A percentile compares a stretch with the other conserved stretches of the same genome.
phyloP scores from a whole-genome alignment of 495 filamentous ascomycete genomes.

The Xylaria flabelliformis region DNA sequence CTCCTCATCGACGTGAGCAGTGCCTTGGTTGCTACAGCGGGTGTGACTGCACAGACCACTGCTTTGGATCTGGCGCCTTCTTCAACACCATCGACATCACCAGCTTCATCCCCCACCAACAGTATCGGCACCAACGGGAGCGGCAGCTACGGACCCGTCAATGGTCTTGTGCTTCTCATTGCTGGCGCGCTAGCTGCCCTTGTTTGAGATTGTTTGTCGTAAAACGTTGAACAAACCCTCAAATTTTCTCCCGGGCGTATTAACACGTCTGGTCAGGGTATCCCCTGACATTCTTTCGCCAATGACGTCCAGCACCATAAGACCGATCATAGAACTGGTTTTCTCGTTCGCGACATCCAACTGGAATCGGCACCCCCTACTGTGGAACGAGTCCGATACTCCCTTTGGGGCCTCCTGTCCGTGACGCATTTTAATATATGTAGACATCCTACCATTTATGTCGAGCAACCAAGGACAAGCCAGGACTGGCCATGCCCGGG shows the following conservation, averaged over 20 bases:
- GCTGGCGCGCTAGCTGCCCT: conserved; percentile 33
- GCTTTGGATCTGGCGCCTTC: conserved; percentile 20
- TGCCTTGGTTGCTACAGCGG: conserved; percentile 1
- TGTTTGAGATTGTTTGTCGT: conserved; percentile 21
- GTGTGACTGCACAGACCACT: conserved; percentile 6
- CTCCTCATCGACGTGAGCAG: not conserved
- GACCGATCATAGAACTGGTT: not conserved
- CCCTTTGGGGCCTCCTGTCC: not conserved
- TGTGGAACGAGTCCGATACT: not conserved
- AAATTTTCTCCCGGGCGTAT: not conserved
- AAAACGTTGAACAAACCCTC: not conserved
- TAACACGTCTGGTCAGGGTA: not conserved
- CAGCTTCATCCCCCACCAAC: conserved; percentile 28
- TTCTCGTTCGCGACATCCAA: not conserved
- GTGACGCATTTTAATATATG: not conserved
- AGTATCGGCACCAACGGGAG: conserved; percentile 29
- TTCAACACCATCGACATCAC: conserved; percentile 24
- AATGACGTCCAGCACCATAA: not conserved
- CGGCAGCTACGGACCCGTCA: conserved; percentile 20
- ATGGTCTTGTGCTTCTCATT: conserved; percentile 23
- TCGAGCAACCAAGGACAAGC: not conserved
- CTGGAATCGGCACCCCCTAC: not conserved
- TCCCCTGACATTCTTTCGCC: not conserved
- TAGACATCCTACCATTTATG: not conserved
- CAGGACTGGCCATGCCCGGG: not conserved